phyloP scores from a whole-genome alignment of 169 alveolate species.

The Plasmodium inui region DNA sequence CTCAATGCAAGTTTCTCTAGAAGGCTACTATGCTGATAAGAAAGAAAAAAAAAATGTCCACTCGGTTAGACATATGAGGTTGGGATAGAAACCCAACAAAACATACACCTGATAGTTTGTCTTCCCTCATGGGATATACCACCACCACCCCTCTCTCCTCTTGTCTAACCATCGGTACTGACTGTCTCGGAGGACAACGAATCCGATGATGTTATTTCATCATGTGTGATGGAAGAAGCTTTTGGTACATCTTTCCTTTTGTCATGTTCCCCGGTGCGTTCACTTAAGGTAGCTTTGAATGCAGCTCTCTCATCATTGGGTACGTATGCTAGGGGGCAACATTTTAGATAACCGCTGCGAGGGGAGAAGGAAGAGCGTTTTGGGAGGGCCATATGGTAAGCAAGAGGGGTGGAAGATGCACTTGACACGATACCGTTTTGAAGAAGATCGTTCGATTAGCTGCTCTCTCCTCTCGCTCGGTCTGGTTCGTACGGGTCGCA shows the following conservation, averaged over 20 bases:
- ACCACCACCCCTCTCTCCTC: not conserved
- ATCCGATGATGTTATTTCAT: not conserved
- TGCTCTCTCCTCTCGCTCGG: not conserved
- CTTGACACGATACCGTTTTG: not conserved
- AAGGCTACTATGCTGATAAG: not conserved
- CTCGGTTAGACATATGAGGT: not conserved
- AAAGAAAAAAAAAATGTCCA: not conserved
- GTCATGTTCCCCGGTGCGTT: not conserved
- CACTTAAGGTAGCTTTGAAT: not conserved
- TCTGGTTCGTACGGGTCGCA: slow-evolving; percentile 39
- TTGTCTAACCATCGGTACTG: not conserved
- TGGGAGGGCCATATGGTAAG: too few species aligned
- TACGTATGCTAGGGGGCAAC: slow-evolving; percentile 30
- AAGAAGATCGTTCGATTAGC: not conserved
- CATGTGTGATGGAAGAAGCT: not conserved
- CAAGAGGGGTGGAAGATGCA: not conserved
- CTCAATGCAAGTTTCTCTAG: not conserved
- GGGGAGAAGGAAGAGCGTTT: not conserved
- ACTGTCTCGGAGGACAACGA: not conserved
- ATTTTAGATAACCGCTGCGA: slow-evolving; percentile 32
- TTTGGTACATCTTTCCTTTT: not conserved
- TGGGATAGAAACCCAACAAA: not conserved
- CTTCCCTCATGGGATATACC: not conserved
- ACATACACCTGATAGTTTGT: not conserved
- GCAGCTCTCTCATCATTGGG: not conserved